These are phyloP conservation scores for Mucor indicus DNA, from an alignment of 371 early-diverging fungal genomes.

Conservation along the genomic window DNA sequence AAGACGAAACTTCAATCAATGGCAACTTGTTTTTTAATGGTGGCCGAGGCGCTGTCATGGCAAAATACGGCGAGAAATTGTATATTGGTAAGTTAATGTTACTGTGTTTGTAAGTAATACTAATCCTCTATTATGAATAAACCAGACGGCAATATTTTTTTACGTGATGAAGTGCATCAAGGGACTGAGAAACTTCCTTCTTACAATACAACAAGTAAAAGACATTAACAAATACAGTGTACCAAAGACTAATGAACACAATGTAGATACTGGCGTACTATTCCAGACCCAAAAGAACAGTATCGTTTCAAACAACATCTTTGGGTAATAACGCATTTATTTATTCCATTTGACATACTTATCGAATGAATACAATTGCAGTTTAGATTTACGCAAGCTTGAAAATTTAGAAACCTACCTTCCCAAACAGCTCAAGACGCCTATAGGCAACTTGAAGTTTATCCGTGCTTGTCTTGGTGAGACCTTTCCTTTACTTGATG, in stretches of 20 bases:
- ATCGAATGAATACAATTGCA: neutral
- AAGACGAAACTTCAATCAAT: slow-evolving; percentile 27
- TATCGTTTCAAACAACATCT: slow-evolving; percentile 42
- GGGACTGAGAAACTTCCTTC: slow-evolving; percentile 20
- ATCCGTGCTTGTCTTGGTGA: slow-evolving; percentile 22
- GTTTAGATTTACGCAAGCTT: slow-evolving; percentile 38
- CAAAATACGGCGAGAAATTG: slow-evolving; percentile 24
- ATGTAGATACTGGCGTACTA: slow-evolving; percentile 29
- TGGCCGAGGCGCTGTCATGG: slow-evolving; percentile 28
- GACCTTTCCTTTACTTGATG: slow-evolving; percentile 13
- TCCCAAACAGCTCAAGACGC: slow-evolving; percentile 12
- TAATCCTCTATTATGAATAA: neutral
- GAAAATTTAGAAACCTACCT: slow-evolving; percentile 20
- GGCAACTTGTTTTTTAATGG: slow-evolving; percentile 41
- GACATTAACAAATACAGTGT: neutral
- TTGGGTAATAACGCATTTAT: slow-evolving; percentile 23
- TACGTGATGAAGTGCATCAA: slow-evolving; percentile 32
- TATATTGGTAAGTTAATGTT: slow-evolving; percentile 25
- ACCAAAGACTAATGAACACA: neutral
- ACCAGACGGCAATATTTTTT: slow-evolving; percentile 40
- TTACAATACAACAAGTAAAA: slow-evolving; percentile 32
- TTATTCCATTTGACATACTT: neutral
- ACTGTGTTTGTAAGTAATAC: neutral
- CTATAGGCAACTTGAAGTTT: slow-evolving; percentile 20
- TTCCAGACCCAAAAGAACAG: slow-evolving; percentile 37